A percentile compares a stretch with the other conserved stretches of the same genome.
These are phyloP conservation scores for Fraxinus americana DNA, from an alignment of 257 asterid species.

Conservation along the genomic window DNA sequence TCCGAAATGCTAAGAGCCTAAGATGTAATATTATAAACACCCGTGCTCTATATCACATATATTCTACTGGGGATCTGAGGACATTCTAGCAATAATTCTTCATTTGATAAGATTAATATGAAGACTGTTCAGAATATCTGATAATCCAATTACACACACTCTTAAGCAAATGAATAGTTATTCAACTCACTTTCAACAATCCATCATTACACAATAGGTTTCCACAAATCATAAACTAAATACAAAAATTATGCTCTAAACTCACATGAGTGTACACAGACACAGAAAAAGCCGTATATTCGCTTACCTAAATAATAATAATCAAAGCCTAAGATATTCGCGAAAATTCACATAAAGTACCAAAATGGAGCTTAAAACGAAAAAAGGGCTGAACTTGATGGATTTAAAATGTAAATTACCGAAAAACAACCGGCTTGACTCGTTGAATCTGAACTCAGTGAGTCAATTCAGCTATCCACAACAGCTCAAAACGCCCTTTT, in stretches of 20 bases:
- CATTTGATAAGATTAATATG: background rate
- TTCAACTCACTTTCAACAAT: background rate
- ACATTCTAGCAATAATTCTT: background rate
- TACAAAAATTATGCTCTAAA: background rate
- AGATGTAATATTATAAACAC: background rate
- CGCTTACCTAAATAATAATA: background rate
- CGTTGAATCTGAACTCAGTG: slow-evolving; percentile 3
- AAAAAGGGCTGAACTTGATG: background rate
- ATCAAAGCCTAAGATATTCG: background rate
- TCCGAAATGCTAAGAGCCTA: background rate
- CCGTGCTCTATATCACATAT: background rate
- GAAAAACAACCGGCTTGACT: slow-evolving; percentile 6
- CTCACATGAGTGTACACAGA: background rate
- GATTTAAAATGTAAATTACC: background rate
- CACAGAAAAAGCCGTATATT: background rate
- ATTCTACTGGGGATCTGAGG: background rate
- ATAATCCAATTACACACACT: no score
- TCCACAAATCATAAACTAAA: background rate
- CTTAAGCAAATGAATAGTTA: background rate
- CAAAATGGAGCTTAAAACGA: background rate
- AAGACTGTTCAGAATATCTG: background rate
- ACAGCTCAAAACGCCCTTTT: slow-evolving; percentile 5
- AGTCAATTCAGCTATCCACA: slow-evolving; percentile 7
- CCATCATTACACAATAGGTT: background rate
- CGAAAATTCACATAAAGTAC: background rate